Evolutionary conservation across 305 asterid genomes (phyloP).

Genomic region (Fraxinus albicans): DNA sequence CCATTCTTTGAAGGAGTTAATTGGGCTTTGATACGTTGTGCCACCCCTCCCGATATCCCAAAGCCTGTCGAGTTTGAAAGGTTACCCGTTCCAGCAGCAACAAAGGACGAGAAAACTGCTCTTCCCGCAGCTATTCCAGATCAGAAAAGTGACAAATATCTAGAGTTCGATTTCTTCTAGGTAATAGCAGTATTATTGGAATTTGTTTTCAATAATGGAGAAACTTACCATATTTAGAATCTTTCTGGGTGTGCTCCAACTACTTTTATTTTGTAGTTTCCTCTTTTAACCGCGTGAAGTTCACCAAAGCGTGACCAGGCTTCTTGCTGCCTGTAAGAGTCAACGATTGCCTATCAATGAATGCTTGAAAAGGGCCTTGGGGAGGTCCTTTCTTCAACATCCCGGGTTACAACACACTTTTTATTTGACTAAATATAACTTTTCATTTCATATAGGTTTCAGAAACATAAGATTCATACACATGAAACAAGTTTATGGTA

Average conservation of each 20-base stretch:
- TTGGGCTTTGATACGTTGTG: conserved; percentile 58
- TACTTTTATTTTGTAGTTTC: neutral
- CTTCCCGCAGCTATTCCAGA: conserved; percentile 18
- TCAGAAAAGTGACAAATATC: conserved; percentile 37
- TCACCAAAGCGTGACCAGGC: neutral
- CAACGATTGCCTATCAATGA: neutral
- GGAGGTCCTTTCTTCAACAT: neutral
- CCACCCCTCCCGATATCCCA: conserved; percentile 56
- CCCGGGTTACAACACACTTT: neutral
- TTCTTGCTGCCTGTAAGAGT: neutral
- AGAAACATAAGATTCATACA: neutral
- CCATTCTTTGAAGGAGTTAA: conserved; percentile 57
- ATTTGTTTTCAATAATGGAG: conserved; percentile 11
- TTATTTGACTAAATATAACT: neutral
- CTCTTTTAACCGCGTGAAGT: neutral
- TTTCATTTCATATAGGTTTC: neutral
- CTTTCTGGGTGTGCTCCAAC: neutral
- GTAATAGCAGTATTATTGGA: neutral
- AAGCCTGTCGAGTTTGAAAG: conserved; percentile 35
- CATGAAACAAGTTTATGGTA: neutral
- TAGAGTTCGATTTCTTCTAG: conserved; percentile 59
- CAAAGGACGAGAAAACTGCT: conserved; percentile 18
- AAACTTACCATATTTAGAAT: neutral
- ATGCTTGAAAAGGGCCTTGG: neutral
- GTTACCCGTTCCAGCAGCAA: conserved; percentile 17